A percentile compares a stretch with the other conserved stretches of the same genome.
Conservation (phyloP, 2,329 filamentous ascomycete species). For the Colletotrichum higginsianum region DNA sequence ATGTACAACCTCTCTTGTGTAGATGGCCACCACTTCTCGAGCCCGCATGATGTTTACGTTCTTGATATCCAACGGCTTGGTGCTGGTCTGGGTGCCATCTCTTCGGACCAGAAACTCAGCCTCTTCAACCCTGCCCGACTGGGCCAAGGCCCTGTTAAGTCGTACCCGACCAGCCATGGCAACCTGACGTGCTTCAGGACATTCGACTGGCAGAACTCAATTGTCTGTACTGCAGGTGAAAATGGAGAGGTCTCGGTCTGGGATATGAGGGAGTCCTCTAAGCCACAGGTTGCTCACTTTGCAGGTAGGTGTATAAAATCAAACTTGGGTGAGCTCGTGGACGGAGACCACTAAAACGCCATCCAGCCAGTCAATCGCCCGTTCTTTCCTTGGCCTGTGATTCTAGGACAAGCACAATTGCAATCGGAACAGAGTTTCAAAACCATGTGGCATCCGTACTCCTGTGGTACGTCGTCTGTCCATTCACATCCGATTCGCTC, state of each 20-base stretch:
- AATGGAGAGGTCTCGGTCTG: constrained; percentile 78
- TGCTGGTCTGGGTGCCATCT: constrained; percentile 71
- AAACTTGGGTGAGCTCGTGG: constrained; percentile 7
- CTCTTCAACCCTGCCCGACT: constrained; percentile 74
- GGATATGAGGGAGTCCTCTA: constrained; percentile 69
- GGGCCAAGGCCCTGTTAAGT: constrained; percentile 63
- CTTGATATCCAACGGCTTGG: constrained; percentile 69
- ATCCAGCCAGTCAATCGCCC: constrained; percentile 60
- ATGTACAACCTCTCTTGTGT: constrained; percentile 61
- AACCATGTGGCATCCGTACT: constrained; percentile 74
- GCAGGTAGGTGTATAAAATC: constrained; percentile 55
- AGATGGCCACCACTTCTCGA: constrained; percentile 57
- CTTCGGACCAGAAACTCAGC: constrained; percentile 79
- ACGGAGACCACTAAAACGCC: constrained; percentile 42
- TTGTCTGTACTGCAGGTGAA: constrained; percentile 79
- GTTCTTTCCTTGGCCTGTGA: constrained; percentile 78
- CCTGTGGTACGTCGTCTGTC: constrained; percentile 65
- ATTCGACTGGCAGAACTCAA: constrained; percentile 64
- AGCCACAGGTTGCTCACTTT: constrained; percentile 61
- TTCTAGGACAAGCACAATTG: constrained; percentile 70
- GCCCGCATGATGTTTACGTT: constrained; percentile 66
- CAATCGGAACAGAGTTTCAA: constrained; percentile 80
- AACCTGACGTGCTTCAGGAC: constrained; percentile 76
- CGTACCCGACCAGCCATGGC: constrained; percentile 67
- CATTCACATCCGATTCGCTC: constrained; percentile 13